Conservation (phyloP, 495 filamentous ascomycete genomes). For the Xanthoparmelia taractica region DNA sequence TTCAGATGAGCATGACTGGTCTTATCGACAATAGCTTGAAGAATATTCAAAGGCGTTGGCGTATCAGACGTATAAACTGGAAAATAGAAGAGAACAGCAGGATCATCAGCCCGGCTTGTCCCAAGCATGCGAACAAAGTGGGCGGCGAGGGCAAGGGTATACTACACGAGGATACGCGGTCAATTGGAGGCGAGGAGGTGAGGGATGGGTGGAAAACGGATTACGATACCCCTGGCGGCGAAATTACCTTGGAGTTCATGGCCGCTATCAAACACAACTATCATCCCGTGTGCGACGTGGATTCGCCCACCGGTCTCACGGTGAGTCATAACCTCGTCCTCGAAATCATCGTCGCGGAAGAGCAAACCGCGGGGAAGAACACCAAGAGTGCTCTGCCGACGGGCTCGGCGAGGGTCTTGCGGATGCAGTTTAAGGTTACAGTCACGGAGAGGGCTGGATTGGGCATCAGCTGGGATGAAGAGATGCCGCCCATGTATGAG, state of each 20-base stretch:
- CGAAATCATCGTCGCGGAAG: constrained; percentile 91
- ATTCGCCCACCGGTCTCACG: constrained; percentile 66
- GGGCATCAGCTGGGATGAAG: constrained; percentile 95
- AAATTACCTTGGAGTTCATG: constrained; percentile 76
- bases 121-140: constrained; percentile 65
- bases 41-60: constrained; percentile 58
- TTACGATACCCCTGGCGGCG: constrained; percentile 60
- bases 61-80: constrained; percentile 84
- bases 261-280: constrained; percentile 54
- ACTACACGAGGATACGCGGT: constrained; percentile 65
- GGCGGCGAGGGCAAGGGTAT: constrained; percentile 68
- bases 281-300: constrained; percentile 71
- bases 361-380: constrained; percentile 57
- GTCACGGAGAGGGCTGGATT: constrained; percentile 80
- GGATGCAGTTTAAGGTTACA: constrained; percentile 80
- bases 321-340: constrained; percentile 79
- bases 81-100: constrained; percentile 79
- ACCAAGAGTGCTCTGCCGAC: not conserved
- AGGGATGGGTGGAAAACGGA: constrained; percentile 96
- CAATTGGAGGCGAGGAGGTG: constrained; percentile 66
- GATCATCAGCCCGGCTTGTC: constrained; percentile 73
- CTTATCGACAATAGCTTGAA: constrained; percentile 57
- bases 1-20: constrained; percentile 73
- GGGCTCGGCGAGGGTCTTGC: constrained; percentile 79
- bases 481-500: constrained; percentile 89